Percentiles rank a stretch among this genome's conserved stretches.
phyloP scores from a whole-genome alignment of 208 protist species.

The Trypanosoma platydactyli region DNA sequence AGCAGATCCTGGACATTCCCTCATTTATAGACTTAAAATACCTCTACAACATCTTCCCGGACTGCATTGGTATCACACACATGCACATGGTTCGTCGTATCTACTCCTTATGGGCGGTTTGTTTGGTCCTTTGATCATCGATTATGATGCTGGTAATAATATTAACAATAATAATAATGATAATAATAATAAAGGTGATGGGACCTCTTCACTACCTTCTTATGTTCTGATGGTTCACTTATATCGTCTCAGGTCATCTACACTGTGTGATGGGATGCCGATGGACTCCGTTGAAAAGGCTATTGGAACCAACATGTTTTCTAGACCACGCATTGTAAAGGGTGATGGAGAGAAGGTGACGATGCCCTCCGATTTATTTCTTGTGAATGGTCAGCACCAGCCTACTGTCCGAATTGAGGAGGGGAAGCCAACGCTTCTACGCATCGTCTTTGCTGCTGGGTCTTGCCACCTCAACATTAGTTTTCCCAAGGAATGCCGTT shows the following conservation, averaged over 20 bases:
- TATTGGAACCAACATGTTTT: conserved; percentile 54
- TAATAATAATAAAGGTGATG: conserved; percentile 1
- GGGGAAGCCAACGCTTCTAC: conserved; percentile 52
- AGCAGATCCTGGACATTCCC: conserved; percentile 35
- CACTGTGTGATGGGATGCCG: conserved; percentile 56
- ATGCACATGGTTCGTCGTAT: conserved; percentile 75
- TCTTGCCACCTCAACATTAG: conserved; percentile 75
- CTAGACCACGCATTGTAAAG: conserved; percentile 50
- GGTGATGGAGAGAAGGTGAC: conserved; percentile 31
- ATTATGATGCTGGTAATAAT: too few species aligned
- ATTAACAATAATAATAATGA: too few species aligned
- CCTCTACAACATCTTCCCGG: conserved; percentile 72
- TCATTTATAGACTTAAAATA: conserved; percentile 71
- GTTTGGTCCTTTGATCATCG: conserved; percentile 78
- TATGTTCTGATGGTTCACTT: conserved; percentile 71
- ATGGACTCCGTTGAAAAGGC: conserved; percentile 44
- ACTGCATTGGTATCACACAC: conserved; percentile 86
- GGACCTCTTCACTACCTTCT: conserved; percentile 38
- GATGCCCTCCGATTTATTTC: conserved; percentile 64
- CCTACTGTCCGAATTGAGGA: conserved; percentile 49
- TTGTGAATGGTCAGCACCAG: conserved; percentile 88
- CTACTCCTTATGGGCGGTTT: conserved; percentile 79
- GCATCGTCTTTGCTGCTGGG: conserved; percentile 73
- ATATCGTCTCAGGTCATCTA: conserved; percentile 57
- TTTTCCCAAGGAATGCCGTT: conserved; percentile 56